These are phyloP conservation scores for Trichosanthes truncata DNA, from an alignment of 306 rosid species.

Conservation along the genomic window DNA sequence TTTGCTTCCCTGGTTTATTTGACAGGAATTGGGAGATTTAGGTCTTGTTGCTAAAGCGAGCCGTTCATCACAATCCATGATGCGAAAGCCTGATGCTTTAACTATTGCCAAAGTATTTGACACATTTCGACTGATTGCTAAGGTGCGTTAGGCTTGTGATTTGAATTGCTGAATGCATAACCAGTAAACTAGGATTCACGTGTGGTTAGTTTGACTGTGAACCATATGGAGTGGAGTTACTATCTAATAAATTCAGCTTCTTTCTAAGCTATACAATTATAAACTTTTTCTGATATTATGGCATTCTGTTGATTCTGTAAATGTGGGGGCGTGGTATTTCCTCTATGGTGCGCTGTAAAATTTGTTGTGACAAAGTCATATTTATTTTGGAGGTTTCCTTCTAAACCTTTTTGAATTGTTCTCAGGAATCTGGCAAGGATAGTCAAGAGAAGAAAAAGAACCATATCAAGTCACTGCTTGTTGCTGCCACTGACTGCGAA, in stretches of 20 bases:
- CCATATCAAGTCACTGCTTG: conserved; percentile 78
- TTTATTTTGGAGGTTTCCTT: background rate
- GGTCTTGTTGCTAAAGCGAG: conserved; percentile 76
- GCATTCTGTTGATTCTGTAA: background rate
- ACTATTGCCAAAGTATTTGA: conserved; percentile 69
- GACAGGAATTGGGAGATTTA: conserved; percentile 67
- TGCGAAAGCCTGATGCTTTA: conserved; percentile 72
- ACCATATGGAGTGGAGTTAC: background rate
- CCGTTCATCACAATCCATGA: conserved; percentile 75
- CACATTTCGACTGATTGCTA: conserved; percentile 64
- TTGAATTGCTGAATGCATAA: background rate
- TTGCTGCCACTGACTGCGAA: conserved; percentile 90
- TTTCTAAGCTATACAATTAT: background rate
- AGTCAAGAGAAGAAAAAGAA: conserved; percentile 91
- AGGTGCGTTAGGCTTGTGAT: conserved; percentile 30
- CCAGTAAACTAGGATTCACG: background rate
- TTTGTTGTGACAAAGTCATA: background rate
- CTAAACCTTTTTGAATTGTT: conserved; percentile 12
- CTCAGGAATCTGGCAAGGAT: conserved; percentile 89
- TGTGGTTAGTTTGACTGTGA: background rate
- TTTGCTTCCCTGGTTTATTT: conserved; percentile 10
- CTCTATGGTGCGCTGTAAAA: background rate
- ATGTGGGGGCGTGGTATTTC: background rate
- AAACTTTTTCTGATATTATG: background rate
- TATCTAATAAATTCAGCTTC: background rate